A percentile compares a stretch with the other conserved stretches of the same genome.
Evolutionary conservation across 306 rosid genomes (phyloP).

Genomic region (Fagus sylvatica): DNA sequence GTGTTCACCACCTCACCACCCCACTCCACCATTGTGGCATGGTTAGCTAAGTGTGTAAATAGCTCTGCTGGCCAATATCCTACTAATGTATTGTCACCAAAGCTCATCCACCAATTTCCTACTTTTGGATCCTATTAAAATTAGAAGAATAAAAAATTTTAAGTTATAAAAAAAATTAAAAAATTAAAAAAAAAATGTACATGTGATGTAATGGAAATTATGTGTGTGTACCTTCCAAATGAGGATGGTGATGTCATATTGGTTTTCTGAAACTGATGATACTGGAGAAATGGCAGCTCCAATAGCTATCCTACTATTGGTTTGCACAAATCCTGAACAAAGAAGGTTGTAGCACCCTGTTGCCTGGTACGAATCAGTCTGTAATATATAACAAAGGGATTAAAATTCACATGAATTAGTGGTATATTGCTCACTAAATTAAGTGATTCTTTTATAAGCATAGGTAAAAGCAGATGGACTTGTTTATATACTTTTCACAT

Average conservation of each 20-base stretch:
- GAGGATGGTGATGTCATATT: slow-evolving; percentile 79
- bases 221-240: slow-evolving; percentile 73
- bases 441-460: not conserved
- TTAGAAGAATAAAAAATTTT: not conserved
- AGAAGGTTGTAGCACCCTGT: slow-evolving; percentile 96
- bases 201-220: not conserved
- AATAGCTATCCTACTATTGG: slow-evolving; percentile 73
- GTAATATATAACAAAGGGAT: slow-evolving; percentile 9
- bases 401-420: not conserved
- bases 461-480: too few relatives aligned
- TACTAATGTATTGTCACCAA: slow-evolving; percentile 64
- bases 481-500: too few relatives aligned
- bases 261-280: slow-evolving; percentile 58
- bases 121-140: slow-evolving; percentile 68
- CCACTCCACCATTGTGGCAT: slow-evolving; percentile 97
- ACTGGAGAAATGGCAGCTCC: slow-evolving; percentile 97
- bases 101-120: slow-evolving; percentile 99
- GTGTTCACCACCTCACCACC: slow-evolving; percentile 95
- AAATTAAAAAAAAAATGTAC: too few relatives aligned
- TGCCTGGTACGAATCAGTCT: slow-evolving; percentile 85
- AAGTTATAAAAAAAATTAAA: not conserved
- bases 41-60: slow-evolving; percentile 77
- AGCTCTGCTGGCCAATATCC: slow-evolving; percentile 96
- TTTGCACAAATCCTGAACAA: slow-evolving; percentile 87
- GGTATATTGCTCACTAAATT: not conserved